A percentile compares a stretch with the other conserved stretches of the same genome.
Conservation (phyloP, 805 yeast genomes). For the Metschnikowia drakensbergensis region DNA sequence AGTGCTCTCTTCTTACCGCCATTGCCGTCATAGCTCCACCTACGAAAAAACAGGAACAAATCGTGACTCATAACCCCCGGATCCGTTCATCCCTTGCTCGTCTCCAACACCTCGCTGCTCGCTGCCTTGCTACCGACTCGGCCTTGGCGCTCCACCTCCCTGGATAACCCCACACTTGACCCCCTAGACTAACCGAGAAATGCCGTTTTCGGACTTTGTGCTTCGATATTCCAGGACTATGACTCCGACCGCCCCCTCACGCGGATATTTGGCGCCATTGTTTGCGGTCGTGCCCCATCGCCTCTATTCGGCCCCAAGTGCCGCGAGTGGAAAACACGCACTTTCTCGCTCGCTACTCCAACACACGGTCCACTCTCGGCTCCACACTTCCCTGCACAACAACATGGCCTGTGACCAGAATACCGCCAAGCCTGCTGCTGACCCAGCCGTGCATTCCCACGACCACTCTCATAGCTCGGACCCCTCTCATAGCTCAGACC, state of each 20-base stretch:
- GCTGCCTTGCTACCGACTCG: not conserved
- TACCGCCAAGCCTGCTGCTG: not conserved
- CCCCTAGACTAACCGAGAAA: not conserved
- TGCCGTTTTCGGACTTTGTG: not conserved
- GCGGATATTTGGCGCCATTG: not conserved
- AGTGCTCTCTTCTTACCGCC: not conserved
- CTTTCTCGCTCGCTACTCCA: not conserved
- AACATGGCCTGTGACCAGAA: not conserved
- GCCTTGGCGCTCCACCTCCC: not conserved
- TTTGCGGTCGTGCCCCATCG: not conserved
- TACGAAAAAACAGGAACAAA: not conserved
- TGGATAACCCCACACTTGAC: not conserved
- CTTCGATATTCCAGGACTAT: not conserved
- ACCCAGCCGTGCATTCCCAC: not conserved
- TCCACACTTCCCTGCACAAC: not conserved
- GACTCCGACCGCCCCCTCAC: no score
- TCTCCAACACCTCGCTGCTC: not conserved
- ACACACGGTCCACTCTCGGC: not conserved
- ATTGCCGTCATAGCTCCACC: not conserved
- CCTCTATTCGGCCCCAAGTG: not conserved
- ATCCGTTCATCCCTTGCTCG: not conserved
- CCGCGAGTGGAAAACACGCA: constrained; percentile 2
- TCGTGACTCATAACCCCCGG: not conserved
- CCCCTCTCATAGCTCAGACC: not conserved
- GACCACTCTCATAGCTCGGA: constrained; percentile 4